Conservation (phyloP, 371 early-diverging fungal species). For the Syncephalis plumigaleata region DNA sequence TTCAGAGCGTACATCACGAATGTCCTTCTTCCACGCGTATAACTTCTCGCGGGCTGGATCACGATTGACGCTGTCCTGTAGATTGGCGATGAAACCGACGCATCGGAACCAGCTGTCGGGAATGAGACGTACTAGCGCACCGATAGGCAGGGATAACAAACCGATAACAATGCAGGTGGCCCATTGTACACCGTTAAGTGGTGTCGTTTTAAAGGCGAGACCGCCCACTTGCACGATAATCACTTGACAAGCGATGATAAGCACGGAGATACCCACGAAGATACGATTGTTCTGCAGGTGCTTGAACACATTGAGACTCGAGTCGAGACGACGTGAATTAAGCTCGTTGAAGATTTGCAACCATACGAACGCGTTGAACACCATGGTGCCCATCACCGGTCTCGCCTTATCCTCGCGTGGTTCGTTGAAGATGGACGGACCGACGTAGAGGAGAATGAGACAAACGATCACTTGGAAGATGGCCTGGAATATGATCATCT, state of each 20-base stretch:
- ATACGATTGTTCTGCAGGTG: constrained; percentile 32
- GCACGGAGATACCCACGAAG: constrained; percentile 33
- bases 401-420: too few species aligned
- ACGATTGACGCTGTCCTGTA: constrained; percentile 1
- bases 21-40: constrained; percentile 15
- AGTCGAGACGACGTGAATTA: constrained; percentile 50
- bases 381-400: constrained; percentile 36
- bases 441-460: constrained; percentile 28
- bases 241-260: constrained; percentile 31
- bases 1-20: constrained; percentile 13
- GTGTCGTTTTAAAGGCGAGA: constrained; percentile 31
- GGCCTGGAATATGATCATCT: constrained; percentile 44
- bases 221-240: constrained; percentile 43
- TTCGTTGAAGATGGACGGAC: constrained; percentile 22
- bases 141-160: constrained; percentile 44
- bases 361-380: constrained; percentile 67
- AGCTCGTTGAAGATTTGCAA: constrained; percentile 61
- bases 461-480: constrained; percentile 37
- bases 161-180: constrained; percentile 42
- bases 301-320: constrained; percentile 35
- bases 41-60: constrained; percentile 12
- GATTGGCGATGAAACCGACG: constrained; percentile 6
- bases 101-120: constrained; percentile 20
- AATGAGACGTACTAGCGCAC: constrained; percentile 40
- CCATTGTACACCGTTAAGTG: constrained; percentile 37